phyloP scores from a whole-genome alignment of 345 rosid genomes.

The Sisymbrium altissimum region DNA sequence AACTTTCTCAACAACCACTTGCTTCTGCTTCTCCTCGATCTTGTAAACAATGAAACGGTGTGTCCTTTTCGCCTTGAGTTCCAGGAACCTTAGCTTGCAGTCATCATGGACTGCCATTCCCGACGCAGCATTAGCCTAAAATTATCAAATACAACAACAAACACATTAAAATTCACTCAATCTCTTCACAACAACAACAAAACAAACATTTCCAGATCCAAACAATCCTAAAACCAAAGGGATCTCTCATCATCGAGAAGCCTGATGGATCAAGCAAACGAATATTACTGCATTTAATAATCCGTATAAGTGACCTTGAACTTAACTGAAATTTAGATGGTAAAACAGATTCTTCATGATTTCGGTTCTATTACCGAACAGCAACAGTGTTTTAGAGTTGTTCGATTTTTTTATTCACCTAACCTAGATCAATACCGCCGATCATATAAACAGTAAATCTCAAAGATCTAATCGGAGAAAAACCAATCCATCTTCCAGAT shows the following conservation, averaged over 20 bases:
- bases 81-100: conserved; percentile 54
- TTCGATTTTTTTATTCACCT: neutral
- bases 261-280: too few relatives aligned
- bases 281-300: too few relatives aligned
- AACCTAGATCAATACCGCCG: neutral
- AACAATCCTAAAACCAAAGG: neutral
- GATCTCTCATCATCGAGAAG: neutral
- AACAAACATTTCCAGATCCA: neutral
- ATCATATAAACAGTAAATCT: neutral
- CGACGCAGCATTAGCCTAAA: conserved; percentile 55
- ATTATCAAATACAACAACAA: neutral
- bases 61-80: conserved; percentile 53
- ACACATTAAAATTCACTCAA: neutral
- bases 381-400: too few relatives aligned
- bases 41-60: conserved; percentile 52
- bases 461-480: conserved; percentile 17
- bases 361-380: too few relatives aligned
- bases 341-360: too few relatives aligned
- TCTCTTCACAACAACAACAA: neutral
- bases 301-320: too few relatives aligned
- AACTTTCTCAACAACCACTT: conserved; percentile 52
- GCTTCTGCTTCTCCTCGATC: conserved; percentile 60
- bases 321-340: too few relatives aligned
- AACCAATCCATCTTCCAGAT: conserved; percentile 24
- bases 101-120: conserved; percentile 62